Conservation (phyloP, 176 grass and related monocot genomes). For the Carex pumila region DNA sequence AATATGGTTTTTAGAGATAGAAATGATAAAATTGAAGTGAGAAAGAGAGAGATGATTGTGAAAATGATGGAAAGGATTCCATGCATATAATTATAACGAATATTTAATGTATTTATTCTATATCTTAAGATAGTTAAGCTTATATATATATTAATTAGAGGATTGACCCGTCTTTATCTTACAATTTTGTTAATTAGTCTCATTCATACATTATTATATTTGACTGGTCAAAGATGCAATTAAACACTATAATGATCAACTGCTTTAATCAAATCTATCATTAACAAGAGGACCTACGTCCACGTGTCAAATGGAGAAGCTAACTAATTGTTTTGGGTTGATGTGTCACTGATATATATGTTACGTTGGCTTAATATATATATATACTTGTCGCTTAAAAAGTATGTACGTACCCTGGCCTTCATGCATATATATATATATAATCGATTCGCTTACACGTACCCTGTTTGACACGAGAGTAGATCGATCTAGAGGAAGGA, state of each 20-base stretch:
- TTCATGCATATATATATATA: too few relatives aligned
- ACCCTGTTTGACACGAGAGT: too few relatives aligned
- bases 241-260: not conserved
- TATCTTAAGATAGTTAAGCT: not conserved
- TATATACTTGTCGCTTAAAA: too few relatives aligned
- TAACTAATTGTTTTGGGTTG: not conserved
- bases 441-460: too few relatives aligned
- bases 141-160: not conserved
- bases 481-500: too few relatives aligned
- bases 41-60: not conserved
- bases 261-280: not conserved
- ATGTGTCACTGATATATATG: not conserved
- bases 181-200: not conserved
- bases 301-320: not conserved
- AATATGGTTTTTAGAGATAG: not conserved
- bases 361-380: too few relatives aligned
- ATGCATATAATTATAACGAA: not conserved
- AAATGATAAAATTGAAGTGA: not conserved
- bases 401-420: too few relatives aligned
- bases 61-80: not conserved
- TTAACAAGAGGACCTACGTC: not conserved
- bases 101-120: not conserved
- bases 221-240: not conserved
- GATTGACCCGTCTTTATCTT: too few relatives aligned
- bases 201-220: constrained; percentile 1